Percentiles rank a stretch among this genome's conserved stretches.
Evolutionary conservation across 1,284 basidiomycete genomes (phyloP).

Genomic region (Hymenochaete sp.): DNA sequence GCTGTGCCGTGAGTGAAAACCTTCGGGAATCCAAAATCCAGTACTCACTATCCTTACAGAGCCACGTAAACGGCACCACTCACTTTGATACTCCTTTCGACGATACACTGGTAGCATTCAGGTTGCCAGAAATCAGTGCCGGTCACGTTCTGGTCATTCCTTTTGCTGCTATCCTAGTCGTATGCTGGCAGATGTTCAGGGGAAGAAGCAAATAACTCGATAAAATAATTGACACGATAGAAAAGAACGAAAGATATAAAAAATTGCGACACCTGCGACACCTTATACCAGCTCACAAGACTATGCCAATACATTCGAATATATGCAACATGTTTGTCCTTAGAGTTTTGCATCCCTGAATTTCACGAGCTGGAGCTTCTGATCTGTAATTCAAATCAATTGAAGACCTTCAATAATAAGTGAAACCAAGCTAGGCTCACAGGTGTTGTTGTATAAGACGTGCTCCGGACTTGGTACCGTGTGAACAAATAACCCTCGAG

Average conservation of each 20-base stretch:
- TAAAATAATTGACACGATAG: background rate
- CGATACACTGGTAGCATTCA: background rate
- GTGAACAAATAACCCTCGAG: slow-evolving; percentile 35
- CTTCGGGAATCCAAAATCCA: background rate
- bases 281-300: background rate
- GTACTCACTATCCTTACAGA: background rate
- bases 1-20: background rate
- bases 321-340: background rate
- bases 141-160: slow-evolving; percentile 15
- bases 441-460: slow-evolving; percentile 43
- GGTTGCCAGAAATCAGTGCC: slow-evolving; percentile 7
- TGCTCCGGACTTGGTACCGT: slow-evolving; percentile 35
- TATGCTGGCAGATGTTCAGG: slow-evolving; percentile 11
- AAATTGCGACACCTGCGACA: background rate
- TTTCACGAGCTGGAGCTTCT: slow-evolving; percentile 19
- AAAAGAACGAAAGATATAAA: background rate
- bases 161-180: slow-evolving; percentile 8
- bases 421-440: slow-evolving; percentile 30
- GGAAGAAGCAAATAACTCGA: background rate
- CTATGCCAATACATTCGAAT: background rate
- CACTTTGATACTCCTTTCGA: background rate
- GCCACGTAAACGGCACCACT: background rate
- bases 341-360: slow-evolving; percentile 19
- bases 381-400: slow-evolving; percentile 16
- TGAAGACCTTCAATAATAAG: background rate